Conservation (phyloP, 1,284 basidiomycete genomes). For the Trametes pubescens region DNA sequence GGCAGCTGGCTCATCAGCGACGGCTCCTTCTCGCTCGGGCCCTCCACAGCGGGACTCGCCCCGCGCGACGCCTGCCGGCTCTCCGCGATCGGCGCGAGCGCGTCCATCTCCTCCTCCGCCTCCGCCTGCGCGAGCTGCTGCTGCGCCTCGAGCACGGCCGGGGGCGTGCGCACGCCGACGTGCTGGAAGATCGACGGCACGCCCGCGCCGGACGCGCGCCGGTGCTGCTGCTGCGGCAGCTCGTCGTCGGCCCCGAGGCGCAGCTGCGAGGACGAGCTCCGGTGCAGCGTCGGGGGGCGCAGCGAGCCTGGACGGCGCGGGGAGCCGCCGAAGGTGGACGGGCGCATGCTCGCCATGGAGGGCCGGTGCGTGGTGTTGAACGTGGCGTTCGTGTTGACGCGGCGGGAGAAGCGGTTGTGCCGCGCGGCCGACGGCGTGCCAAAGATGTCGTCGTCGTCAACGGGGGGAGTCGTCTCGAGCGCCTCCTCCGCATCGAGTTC, state of each 20-base stretch:
- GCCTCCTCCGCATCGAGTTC: conserved; percentile 21
- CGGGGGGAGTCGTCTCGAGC: conserved; percentile 44
- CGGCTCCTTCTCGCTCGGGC: conserved; percentile 55
- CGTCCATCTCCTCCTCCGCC: conserved; percentile 48
- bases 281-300: conserved; percentile 32
- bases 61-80: conserved; percentile 43
- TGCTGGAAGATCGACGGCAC: conserved; percentile 84
- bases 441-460: conserved; percentile 43
- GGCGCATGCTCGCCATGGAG: conserved; percentile 27
- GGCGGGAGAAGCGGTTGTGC: conserved; percentile 38
- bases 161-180: conserved; percentile 76
- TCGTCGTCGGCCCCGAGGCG: conserved; percentile 31
- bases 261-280: conserved; percentile 26
- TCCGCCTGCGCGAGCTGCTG: conserved; percentile 56
- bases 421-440: conserved; percentile 36
- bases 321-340: conserved; percentile 29
- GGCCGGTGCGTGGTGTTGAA: conserved; percentile 21
- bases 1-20: conserved; percentile 74
- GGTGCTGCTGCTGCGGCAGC: conserved; percentile 50
- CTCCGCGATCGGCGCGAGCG: conserved; percentile 63
- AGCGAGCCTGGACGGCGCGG: conserved; percentile 33
- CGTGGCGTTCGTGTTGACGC: conserved; percentile 27
- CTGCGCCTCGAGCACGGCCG: conserved; percentile 75
- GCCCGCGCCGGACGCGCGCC: conserved; percentile 58
- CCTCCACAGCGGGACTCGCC: conserved; percentile 18